phyloP scores from a whole-genome alignment of 768 basidiomycete species.

The Lyophyllum semitale region DNA sequence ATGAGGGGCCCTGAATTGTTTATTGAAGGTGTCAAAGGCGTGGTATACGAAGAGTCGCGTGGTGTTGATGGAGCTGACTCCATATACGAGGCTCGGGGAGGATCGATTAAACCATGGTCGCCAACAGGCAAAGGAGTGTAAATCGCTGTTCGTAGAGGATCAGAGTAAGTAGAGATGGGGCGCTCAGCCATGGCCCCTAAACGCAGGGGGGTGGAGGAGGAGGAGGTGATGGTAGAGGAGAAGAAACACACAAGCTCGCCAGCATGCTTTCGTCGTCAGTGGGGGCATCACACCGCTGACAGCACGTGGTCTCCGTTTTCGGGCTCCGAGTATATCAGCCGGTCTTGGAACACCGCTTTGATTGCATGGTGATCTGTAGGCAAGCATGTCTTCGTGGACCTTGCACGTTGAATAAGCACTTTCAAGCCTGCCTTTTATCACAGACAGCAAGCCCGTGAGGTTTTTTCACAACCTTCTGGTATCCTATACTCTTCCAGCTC shows the following conservation, averaged over 20 bases:
- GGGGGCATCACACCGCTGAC: too few species aligned
- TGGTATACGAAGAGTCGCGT: slow-evolving; percentile 13
- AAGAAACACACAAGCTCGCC: slow-evolving; percentile 5
- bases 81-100: slow-evolving; percentile 13
- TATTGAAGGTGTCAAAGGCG: slow-evolving; percentile 4
- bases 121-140: slow-evolving; percentile 15
- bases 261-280: too few species aligned
- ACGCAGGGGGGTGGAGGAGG: slow-evolving; percentile 6
- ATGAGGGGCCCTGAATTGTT: slow-evolving; percentile 19
- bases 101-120: slow-evolving; percentile 9
- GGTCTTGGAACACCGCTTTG: not conserved
- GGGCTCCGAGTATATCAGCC: not conserved
- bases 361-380: too few species aligned
- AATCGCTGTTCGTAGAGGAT: slow-evolving; percentile 9
- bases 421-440: too few species aligned
- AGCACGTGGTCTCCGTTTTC: slow-evolving; percentile 13
- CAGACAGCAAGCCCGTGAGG: too few species aligned
- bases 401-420: too few species aligned
- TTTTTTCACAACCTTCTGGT: too few species aligned
- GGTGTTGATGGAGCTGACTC: slow-evolving; percentile 8
- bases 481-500: too few species aligned
- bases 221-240: slow-evolving; percentile 9
- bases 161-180: slow-evolving; percentile 11
- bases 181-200: slow-evolving; percentile 14
- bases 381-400: too few species aligned